A percentile compares a stretch with the other conserved stretches of the same genome.
Conservation (phyloP, 768 basidiomycete genomes). For the Boletus sp. region DNA sequence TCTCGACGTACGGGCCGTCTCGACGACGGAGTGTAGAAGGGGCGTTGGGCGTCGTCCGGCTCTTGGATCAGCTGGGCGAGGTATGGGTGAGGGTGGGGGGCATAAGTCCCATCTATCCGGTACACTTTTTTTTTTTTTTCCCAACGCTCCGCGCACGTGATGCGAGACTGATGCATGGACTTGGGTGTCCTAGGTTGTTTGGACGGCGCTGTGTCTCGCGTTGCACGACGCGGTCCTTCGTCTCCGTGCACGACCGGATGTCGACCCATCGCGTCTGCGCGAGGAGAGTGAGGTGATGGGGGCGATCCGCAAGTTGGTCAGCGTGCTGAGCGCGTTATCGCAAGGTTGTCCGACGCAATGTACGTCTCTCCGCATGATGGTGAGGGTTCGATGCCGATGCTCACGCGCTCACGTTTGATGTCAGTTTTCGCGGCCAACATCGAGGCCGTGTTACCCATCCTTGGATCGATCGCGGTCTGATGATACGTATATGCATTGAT, state of each 20-base stretch:
- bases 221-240: constrained; percentile 22
- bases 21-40: constrained; percentile 15
- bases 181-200: constrained; percentile 15
- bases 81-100: background rate
- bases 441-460: constrained; percentile 24
- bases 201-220: constrained; percentile 20
- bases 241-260: constrained; percentile 12
- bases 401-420: background rate
- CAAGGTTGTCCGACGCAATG: constrained; percentile 17
- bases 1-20: constrained; percentile 11
- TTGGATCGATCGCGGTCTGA: constrained; percentile 17
- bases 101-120: constrained; percentile 19
- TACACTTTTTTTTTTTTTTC: background rate
- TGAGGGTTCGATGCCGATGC: background rate
- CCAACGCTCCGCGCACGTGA: background rate
- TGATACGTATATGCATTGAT: background rate
- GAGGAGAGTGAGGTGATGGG: constrained; percentile 11
- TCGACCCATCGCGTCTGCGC: constrained; percentile 3
- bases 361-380: constrained; percentile 9
- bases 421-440: constrained; percentile 23
- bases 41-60: constrained; percentile 11
- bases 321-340: constrained; percentile 15
- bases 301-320: constrained; percentile 17
- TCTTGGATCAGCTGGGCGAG: constrained; percentile 14
- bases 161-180: background rate